Evolutionary conservation across 139 green algal genomes (phyloP).

Genomic region (Closterium sp.): DNA sequence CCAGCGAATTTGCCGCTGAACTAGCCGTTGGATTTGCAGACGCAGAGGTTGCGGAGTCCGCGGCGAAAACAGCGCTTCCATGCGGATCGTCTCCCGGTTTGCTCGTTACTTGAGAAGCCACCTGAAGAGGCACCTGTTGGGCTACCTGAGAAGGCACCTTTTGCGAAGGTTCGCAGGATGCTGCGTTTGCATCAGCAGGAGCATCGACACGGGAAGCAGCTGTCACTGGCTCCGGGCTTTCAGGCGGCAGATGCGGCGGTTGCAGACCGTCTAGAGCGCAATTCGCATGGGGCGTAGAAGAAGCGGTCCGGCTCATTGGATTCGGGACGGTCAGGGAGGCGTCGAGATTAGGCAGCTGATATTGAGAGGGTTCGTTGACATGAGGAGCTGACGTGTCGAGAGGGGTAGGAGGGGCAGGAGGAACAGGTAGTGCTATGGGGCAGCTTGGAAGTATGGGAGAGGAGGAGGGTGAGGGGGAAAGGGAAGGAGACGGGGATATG

Average conservation of each 20-base stretch:
- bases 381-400: not conserved
- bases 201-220: not conserved
- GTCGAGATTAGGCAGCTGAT: no score
- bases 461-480: not conserved
- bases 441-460: not conserved
- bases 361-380: not conserved
- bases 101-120: not conserved
- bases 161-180: not conserved
- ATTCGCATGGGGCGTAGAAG: not conserved
- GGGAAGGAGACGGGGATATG: not conserved
- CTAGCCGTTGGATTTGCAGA: not conserved
- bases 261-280: not conserved
- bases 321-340: not conserved
- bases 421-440: not conserved
- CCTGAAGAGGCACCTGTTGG: not conserved
- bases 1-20: not conserved
- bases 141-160: not conserved
- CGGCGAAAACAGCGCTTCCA: not conserved
- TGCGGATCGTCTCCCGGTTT: not conserved
- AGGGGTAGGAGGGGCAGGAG: not conserved
- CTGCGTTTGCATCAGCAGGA: not conserved
- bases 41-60: not conserved
- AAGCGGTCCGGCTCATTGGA: not conserved
- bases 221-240: not conserved
- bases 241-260: not conserved